phyloP scores from a whole-genome alignment of 192 early-diverging fungal species.

The Coemansia sp. region DNA sequence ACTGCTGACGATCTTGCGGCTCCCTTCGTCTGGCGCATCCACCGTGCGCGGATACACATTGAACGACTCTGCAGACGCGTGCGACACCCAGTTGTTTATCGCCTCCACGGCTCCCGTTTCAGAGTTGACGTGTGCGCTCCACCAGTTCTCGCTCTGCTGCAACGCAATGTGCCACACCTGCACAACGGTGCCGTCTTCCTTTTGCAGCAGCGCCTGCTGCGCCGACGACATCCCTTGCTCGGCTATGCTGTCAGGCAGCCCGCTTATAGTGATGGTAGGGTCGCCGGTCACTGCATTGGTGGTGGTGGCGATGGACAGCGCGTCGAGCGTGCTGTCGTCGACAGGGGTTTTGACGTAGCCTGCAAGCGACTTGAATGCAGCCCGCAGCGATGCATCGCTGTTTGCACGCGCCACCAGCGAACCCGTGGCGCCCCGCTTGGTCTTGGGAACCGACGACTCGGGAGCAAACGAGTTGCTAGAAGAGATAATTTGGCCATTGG shows the following conservation, averaged over 20 bases:
- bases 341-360: constrained; percentile 1
- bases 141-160: constrained; percentile 78
- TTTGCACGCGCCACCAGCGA: constrained; percentile 1
- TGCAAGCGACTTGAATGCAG: not conserved
- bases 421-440: not conserved
- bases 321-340: not conserved
- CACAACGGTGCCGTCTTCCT: constrained; percentile 58
- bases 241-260: constrained; percentile 39
- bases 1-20: constrained; percentile 58
- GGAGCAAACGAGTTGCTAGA: constrained; percentile 69
- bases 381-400: not conserved
- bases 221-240: constrained; percentile 46
- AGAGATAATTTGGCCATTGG: constrained; percentile 63
- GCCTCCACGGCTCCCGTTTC: constrained; percentile 63
- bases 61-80: constrained; percentile 66
- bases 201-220: constrained; percentile 66
- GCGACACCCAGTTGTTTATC: constrained; percentile 76
- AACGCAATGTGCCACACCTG: constrained; percentile 82
- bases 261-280: not conserved
- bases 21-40: constrained; percentile 76
- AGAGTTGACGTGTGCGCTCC: constrained; percentile 68
- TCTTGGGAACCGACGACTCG: not conserved
- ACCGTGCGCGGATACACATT: constrained; percentile 79
- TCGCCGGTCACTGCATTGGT: not conserved
- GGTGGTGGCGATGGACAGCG: not conserved